These are phyloP conservation scores for Podospora pseudoanserina DNA, from an alignment of 495 filamentous ascomycete genomes.

Conservation along the genomic window DNA sequence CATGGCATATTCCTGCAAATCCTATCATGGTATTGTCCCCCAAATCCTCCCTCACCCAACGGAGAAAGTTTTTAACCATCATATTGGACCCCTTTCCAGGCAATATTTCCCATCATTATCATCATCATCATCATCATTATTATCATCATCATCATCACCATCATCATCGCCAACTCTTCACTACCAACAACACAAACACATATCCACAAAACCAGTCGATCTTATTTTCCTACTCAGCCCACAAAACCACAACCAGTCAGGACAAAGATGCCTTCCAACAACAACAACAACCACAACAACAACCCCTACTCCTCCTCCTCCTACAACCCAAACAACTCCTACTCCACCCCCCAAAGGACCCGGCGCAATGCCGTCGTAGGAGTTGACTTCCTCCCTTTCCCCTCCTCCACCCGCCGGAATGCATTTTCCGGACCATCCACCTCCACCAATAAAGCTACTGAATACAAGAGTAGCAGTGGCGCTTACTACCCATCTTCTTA, in stretches of 20 bases:
- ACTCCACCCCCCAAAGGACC: not conserved
- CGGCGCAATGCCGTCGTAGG: not conserved
- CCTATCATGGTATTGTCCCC: not conserved
- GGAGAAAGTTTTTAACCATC: not conserved
- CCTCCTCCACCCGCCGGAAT: not conserved
- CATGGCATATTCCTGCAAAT: not conserved
- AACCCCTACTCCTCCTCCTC: not conserved
- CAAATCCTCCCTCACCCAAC: not conserved
- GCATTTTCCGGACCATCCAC: not conserved
- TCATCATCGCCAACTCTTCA: not conserved
- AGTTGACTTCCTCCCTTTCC: not conserved
- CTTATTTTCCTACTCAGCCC: not conserved
- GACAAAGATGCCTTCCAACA: not conserved
- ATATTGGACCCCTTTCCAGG: not conserved
- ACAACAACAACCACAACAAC: not conserved
- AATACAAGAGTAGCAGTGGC: not conserved
- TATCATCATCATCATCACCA: not conserved
- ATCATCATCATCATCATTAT: not conserved
- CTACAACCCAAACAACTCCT: not conserved
- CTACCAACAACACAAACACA: not conserved
- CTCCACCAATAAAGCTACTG: not conserved
- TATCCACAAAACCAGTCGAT: not conserved
- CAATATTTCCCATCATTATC: not conserved
- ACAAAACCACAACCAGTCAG: not conserved
- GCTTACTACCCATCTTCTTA: not conserved